Evolutionary conservation across 345 rosid species (phyloP), one percentile per base, ranked within the genome.

Genomic region (Boechera retrofracta): DNA sequence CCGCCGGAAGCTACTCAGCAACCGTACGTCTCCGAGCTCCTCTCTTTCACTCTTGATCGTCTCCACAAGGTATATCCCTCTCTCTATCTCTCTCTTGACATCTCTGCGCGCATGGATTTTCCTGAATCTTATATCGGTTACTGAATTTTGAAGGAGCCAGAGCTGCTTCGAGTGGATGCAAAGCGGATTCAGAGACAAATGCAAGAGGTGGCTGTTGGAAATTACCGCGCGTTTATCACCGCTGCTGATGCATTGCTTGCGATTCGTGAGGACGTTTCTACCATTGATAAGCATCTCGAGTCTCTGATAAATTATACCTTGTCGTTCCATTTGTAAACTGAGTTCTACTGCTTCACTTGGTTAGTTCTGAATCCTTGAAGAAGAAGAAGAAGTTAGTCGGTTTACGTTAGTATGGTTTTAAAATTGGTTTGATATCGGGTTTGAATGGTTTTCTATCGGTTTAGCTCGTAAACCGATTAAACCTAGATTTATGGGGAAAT

Each of bases 21-120:
- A 72, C 93, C 98, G 24, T 95, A 92, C 74, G 92, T 92, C 47
- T 92, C 97, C 59, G 99, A 95, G 86, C 97, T 95, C 69, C 98
- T 95, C 69, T 95, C 97, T 36, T 94, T 94, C 88, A 91, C 98
- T 81, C 98, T 91, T 78, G 98, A 94, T 82, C 96, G 97, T 64
- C 97, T 92, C 67, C 98, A 92, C 86, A 95, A 95, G 92, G 99
- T 87, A 64, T 26, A 7, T 7, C 44, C n/a, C n/a, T n/a, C n/a
- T n/a, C n/a, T n/a, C n/a, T n/a, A n/a, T 32, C 7, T 56, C 63
- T 31, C 49, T 38, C 42, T 73, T 52, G 48, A 18, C 10, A 71
- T 73, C 71, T 66, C 11, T 33, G 52, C 11, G 36, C 60, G 36
- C 32, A 33, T 71, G 67, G 63, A 38, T 56, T 58, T 69, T 58